Evolutionary conservation across 257 asterid genomes (phyloP).

Genomic region (Plantago major): DNA sequence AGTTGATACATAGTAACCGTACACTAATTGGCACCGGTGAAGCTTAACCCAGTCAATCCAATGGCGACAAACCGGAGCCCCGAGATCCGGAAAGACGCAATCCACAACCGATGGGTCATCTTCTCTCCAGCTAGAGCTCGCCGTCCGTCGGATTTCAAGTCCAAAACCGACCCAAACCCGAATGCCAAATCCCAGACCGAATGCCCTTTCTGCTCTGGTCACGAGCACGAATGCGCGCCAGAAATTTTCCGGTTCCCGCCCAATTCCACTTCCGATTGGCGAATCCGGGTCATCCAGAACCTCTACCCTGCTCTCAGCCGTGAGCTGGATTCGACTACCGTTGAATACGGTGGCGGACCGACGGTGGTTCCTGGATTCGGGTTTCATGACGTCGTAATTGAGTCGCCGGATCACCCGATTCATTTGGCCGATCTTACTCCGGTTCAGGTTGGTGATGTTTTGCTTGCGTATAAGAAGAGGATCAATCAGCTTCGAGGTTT

Average conservation of each 20-base stretch:
- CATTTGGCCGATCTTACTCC: slow-evolving; percentile 62
- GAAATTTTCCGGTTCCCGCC: slow-evolving; percentile 79
- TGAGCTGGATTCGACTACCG: slow-evolving; percentile 28
- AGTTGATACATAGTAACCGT: too few relatives aligned
- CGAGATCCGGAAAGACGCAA: slow-evolving; percentile 72
- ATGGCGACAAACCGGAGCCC: slow-evolving; percentile 53
- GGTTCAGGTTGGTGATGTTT: slow-evolving; percentile 51
- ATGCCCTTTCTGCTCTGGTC: slow-evolving; percentile 86
- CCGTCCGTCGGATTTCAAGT: slow-evolving; percentile 90
- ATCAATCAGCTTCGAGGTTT: slow-evolving; percentile 47
- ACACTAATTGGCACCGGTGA: too few relatives aligned
- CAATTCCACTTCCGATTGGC: slow-evolving; percentile 61
- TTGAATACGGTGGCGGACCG: slow-evolving; percentile 27
- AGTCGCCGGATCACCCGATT: slow-evolving; percentile 71
- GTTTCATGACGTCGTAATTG: slow-evolving; percentile 94
- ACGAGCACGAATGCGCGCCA: slow-evolving; percentile 94
- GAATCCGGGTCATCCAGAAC: slow-evolving; percentile 74
- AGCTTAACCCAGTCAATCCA: neutral
- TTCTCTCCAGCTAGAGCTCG: slow-evolving; percentile 89
- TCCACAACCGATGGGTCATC: slow-evolving; percentile 79
- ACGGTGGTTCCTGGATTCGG: slow-evolving; percentile 61
- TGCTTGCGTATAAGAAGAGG: slow-evolving; percentile 72
- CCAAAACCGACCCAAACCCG: slow-evolving; percentile 43
- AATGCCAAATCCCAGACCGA: slow-evolving; percentile 26
- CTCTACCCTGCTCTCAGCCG: slow-evolving; percentile 87